Conservation (phyloP, 2,329 filamentous ascomycete species). For the Hysterium pulicare region DNA sequence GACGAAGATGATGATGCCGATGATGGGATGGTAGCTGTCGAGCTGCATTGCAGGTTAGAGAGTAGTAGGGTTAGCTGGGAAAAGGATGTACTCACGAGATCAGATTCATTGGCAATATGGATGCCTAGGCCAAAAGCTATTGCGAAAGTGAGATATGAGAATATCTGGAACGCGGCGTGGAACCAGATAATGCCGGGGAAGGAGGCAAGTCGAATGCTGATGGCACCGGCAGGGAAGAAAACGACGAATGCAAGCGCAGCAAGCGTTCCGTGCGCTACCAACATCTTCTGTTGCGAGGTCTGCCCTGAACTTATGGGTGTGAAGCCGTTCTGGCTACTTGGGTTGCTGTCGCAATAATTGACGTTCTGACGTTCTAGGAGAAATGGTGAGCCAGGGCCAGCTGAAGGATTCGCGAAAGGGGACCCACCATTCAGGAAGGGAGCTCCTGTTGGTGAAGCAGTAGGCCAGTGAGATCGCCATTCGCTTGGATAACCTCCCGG, state of each 20-base stretch:
- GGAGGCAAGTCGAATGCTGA: slow-evolving; percentile 41
- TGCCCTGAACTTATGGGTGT: slow-evolving; percentile 12
- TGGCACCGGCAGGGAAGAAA: slow-evolving; percentile 44
- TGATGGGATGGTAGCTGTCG: slow-evolving; percentile 45
- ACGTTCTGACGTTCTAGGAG: slow-evolving; percentile 21
- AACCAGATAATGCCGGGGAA: slow-evolving; percentile 44
- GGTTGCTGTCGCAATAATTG: slow-evolving; percentile 28
- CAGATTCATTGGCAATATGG: slow-evolving; percentile 42
- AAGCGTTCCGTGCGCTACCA: slow-evolving; percentile 43
- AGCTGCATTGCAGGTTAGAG: neutral
- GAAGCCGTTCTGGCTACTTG: slow-evolving; percentile 15
- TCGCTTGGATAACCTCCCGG: neutral
- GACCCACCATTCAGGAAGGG: slow-evolving; percentile 5
- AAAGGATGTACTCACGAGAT: slow-evolving; percentile 19
- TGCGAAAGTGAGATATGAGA: slow-evolving; percentile 48
- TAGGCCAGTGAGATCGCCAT: slow-evolving; percentile 5
- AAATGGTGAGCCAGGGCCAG: slow-evolving; percentile 2
- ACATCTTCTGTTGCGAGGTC: slow-evolving; percentile 24
- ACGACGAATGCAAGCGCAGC: slow-evolving; percentile 44
- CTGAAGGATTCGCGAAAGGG: slow-evolving; percentile 3
- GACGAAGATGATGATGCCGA: slow-evolving; percentile 49
- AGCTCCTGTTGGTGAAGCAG: slow-evolving; percentile 18
- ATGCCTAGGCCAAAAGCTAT: slow-evolving; percentile 52
- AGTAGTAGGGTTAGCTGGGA: neutral
- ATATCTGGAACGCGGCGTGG: slow-evolving; percentile 46